phyloP scores from a whole-genome alignment of 176 grass and related monocot genomes.

The Ensete ventricosum region DNA sequence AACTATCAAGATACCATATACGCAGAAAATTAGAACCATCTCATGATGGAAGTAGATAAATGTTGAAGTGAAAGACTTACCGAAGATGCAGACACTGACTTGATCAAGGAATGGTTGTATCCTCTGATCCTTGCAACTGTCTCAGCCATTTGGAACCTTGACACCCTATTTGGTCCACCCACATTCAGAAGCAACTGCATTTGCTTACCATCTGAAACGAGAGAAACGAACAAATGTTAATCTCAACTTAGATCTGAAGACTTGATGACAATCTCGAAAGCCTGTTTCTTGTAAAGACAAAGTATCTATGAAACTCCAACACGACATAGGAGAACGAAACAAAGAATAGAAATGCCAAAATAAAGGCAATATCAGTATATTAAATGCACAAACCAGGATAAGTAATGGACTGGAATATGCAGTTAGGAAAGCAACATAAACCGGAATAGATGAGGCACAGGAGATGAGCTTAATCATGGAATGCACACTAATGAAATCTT shows the following conservation, averaged over 20 bases:
- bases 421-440: too few relatives aligned
- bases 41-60: neutral
- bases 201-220: slow-evolving; percentile 36
- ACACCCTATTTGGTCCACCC: slow-evolving; percentile 71
- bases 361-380: too few relatives aligned
- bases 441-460: too few relatives aligned
- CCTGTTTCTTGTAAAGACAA: neutral
- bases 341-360: too few relatives aligned
- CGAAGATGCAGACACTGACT: slow-evolving; percentile 70
- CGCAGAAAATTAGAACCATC: neutral
- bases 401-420: too few relatives aligned
- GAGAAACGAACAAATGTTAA: neutral
- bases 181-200: slow-evolving; percentile 62
- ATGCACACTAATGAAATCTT: too few relatives aligned
- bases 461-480: too few relatives aligned
- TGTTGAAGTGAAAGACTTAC: slow-evolving; percentile 22
- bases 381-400: too few relatives aligned
- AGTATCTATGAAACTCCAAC: neutral
- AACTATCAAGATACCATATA: neutral
- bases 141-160: slow-evolving; percentile 92
- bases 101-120: slow-evolving; percentile 50
- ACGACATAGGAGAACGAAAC: too few relatives aligned
- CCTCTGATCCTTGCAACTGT: slow-evolving; percentile 61
- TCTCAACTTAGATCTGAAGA: neutral
- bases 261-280: neutral